Percentiles rank a stretch among this genome's conserved stretches.
phyloP scores from a whole-genome alignment of 352 stramenopile species.

The Pelagophyceae sp. region DNA sequence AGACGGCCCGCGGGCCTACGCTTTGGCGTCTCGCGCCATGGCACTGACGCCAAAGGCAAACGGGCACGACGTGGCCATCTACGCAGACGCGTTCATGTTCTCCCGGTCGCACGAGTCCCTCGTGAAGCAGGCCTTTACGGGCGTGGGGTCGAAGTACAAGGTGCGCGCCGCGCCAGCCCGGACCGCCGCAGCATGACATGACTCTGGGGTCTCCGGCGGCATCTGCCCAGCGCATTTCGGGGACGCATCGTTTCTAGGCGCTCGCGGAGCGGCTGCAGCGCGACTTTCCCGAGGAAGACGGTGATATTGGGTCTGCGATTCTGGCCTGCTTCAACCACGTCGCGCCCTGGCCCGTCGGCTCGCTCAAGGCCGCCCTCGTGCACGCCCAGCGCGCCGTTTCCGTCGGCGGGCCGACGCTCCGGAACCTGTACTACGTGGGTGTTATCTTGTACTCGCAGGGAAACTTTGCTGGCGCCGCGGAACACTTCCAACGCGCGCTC shows the following conservation, averaged over 20 bases:
- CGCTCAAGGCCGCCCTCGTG: background rate
- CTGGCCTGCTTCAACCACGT: conserved; percentile 16
- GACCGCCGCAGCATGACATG: too few species aligned
- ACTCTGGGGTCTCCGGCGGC: too few species aligned
- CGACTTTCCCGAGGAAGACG: background rate
- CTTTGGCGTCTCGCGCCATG: background rate
- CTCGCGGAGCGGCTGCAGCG: background rate
- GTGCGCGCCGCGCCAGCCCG: too few species aligned
- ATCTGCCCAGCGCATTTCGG: too few species aligned
- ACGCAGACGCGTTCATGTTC: conserved; percentile 18
- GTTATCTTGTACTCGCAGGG: conserved; percentile 9
- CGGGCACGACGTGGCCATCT: background rate
- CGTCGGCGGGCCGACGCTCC: background rate
- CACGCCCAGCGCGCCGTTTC: background rate
- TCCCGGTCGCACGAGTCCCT: background rate
- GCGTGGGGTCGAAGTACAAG: background rate
- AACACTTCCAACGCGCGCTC: background rate
- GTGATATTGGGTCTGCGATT: background rate
- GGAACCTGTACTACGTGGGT: conserved; percentile 7
- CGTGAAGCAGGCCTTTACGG: conserved; percentile 13
- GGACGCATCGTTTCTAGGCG: too few species aligned
- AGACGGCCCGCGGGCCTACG: background rate
- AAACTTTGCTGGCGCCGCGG: background rate
- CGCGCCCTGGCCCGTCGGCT: conserved; percentile 17
- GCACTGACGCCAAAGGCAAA: background rate